Conservation (phyloP, 1,139 yeast species). For the Yamadazyma dendronema region DNA sequence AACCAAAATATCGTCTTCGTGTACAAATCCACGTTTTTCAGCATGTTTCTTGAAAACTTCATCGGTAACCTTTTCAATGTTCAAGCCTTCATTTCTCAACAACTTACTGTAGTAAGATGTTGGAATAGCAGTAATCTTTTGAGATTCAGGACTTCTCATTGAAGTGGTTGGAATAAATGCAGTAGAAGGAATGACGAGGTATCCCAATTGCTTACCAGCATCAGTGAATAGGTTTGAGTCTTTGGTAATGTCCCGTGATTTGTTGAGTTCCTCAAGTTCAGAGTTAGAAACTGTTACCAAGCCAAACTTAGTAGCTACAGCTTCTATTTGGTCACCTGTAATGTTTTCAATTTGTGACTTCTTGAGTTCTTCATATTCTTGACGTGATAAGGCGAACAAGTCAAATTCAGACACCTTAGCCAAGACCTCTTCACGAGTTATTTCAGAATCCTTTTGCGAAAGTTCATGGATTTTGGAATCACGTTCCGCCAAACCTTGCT, state of each 20-base stretch:
- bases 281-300: conserved; percentile 42
- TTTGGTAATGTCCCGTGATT: conserved; percentile 18
- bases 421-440: conserved; percentile 24
- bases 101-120: conserved; percentile 60
- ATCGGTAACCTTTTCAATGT: conserved; percentile 45
- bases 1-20: conserved; percentile 21
- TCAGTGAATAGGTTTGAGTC: conserved; percentile 22
- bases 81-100: conserved; percentile 40
- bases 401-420: conserved; percentile 44
- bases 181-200: conserved; percentile 53
- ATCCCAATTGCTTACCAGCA: conserved; percentile 44
- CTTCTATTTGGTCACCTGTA: conserved; percentile 16
- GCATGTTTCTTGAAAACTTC: conserved; percentile 47
- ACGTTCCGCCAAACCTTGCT: conserved; percentile 33
- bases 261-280: conserved; percentile 24
- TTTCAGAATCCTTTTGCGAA: conserved; percentile 17
- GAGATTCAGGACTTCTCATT: conserved; percentile 52
- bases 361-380: conserved; percentile 31
- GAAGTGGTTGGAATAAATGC: conserved; percentile 62
- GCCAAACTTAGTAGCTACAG: conserved; percentile 23
- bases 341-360: conserved; percentile 14
- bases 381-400: conserved; percentile 26
- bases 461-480: conserved; percentile 31
- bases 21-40: conserved; percentile 47
- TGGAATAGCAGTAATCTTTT: conserved; percentile 62